phyloP scores from a whole-genome alignment of 306 rosid genomes.

The Citrullus amarus region DNA sequence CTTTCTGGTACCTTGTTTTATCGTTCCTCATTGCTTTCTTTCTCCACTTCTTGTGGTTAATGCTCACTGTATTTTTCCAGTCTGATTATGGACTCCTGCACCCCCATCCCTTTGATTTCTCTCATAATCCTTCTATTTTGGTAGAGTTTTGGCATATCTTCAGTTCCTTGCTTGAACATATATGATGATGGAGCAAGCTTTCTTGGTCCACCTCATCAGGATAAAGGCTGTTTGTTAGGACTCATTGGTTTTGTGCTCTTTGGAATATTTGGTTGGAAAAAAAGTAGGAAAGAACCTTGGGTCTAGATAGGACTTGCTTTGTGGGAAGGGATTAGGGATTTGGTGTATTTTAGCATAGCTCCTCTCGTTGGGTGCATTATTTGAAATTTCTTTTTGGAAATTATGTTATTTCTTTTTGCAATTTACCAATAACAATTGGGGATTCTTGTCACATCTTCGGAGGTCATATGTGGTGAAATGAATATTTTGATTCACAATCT shows the following conservation, averaged over 20 bases:
- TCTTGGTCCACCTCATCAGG: background rate
- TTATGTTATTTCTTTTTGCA: background rate
- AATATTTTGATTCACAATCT: background rate
- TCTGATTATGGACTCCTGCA: background rate
- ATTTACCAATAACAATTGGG: background rate
- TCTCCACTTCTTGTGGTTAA: background rate
- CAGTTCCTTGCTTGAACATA: background rate
- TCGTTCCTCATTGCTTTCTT: background rate
- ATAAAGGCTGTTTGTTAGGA: background rate
- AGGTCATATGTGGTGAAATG: background rate
- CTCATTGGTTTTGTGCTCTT: background rate
- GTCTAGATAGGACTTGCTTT: background rate
- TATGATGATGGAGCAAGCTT: background rate
- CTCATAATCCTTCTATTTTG: background rate
- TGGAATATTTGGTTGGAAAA: background rate
- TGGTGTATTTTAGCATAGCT: background rate
- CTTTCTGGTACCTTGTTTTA: background rate
- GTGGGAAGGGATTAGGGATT: background rate
- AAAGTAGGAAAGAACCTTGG: background rate
- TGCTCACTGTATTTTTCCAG: background rate
- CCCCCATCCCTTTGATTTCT: background rate
- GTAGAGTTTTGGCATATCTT: background rate
- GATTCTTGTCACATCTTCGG: background rate
- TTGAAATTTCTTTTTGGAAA: background rate
- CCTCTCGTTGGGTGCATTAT: background rate